Base-by-base conservation (phyloP, 805 yeast genomes). In the Wickerhamiella shivajii region DNA sequence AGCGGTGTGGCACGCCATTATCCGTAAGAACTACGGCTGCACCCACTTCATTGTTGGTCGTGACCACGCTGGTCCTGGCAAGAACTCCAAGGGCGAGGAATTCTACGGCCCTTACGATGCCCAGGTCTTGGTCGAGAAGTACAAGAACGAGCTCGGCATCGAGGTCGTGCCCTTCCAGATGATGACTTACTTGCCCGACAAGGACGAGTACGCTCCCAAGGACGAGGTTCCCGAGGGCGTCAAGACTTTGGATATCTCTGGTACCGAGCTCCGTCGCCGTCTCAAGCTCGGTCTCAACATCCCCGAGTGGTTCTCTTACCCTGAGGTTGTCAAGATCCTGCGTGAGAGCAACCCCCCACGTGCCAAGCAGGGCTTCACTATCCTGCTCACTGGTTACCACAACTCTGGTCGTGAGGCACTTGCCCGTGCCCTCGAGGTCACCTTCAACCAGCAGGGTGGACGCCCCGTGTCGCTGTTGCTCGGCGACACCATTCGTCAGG, bases 91-190 rank as follows among this genome's bases (percentile, higher is more conserved):
- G 52, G 96, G 96, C 42, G 84, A 71, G 34, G 95, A 87, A 43
- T 84, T 85, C 63, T 85, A 85, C 54, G 97, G 96, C 14, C 94
- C 97, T 10, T 87, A 85, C 54, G 97, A 85, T 54, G 96, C 96
- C 19, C 96, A 87, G 63, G 84, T 71, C 22, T 64, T 87, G 37
- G 93, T 85, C 42, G 83, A 74, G 40, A 60, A 72, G 44, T 73
- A 71, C 59, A 68, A 72, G 42, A 69, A 66, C 42, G 96, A 85
- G 60, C 67, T 85, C 42, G 80, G 72, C 24, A 85, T 85, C 51
- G 79, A 77, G 53, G 87, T 85, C 44, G 95, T 87, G 30, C 96
- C 96, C 38, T 85, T 85, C 66, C 76, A 93, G 66, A 81, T 80
- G 93, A 93, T 85, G 47, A 85, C 97, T 12, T 85, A 85, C 57